Evolutionary conservation across 75 land plant species (phyloP), one percentile per base, ranked within the genome.

Genomic region (Selaginella moellendorffii): DNA sequence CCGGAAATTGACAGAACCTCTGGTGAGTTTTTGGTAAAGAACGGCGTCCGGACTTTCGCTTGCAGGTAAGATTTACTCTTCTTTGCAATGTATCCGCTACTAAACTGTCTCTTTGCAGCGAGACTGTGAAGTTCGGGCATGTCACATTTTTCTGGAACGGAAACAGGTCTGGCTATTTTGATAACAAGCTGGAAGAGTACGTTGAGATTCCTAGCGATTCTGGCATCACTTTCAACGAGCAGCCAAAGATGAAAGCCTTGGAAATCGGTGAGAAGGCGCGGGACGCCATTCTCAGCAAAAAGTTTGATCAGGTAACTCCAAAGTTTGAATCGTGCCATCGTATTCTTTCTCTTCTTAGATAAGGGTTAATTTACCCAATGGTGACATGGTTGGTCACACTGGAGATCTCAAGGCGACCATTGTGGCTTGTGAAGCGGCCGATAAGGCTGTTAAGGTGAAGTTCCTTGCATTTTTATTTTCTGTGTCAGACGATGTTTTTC

Each of bases 121-220:
- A 71, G 36, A 71, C 74, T 0, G 67, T 64, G 51, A 71, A 71
- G 62, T 71, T 71, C 20, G 74, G 74, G 5, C 74, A 71, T 29
- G 69, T 71, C 24, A 71, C 74, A 60, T 71, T 71, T 22, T 71
- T 71, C 69, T 71, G 74, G 74, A 71, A 71, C 26, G 74, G 74
- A 17, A 71, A 71, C 53, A 60, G 74, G 1, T 71, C 74, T 20
- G 74, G 74, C 5, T 52, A 71, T 29, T 21, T 71, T 27, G 27
- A 66, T 23, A 56, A 66, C 2, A 28, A 26, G 10, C 61, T 65
- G 20, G 74, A 71, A 61, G 29, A 19, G 2, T 71, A 71, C 53
- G 58, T 64, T 59, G 74, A 71, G 51, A 36, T 71, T 20, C 62
- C 46, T n/a, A 71, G 74, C 65, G 74, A 71, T 54, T 24, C 21